Percentiles rank a stretch among this genome's conserved stretches.
These are phyloP conservation scores for Euryodendron excelsum DNA, from an alignment of 148 eudicot genomes.

Conservation along the genomic window DNA sequence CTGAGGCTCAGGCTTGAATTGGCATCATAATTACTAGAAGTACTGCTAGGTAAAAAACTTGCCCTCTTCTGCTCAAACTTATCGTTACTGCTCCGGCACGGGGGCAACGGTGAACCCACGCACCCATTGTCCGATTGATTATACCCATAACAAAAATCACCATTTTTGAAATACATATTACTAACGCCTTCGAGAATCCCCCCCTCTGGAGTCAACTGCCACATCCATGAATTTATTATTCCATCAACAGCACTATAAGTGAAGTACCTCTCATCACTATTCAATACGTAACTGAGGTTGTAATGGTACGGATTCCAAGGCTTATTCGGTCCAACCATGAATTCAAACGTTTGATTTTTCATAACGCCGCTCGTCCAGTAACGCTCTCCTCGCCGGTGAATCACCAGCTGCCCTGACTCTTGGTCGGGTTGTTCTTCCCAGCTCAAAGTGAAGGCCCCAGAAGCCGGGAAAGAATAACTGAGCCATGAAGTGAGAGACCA, in stretches of 20 bases:
- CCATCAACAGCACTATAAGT: neutral
- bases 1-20: constrained; percentile 11
- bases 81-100: constrained; percentile 14
- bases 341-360: constrained; percentile 10
- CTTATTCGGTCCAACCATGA: neutral
- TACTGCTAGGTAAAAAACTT: neutral
- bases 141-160: constrained; percentile 26
- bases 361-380: constrained; percentile 39
- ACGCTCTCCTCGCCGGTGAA: constrained; percentile 22
- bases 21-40: neutral
- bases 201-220: constrained; percentile 12
- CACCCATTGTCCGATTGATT: constrained; percentile 19
- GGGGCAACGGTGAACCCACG: constrained; percentile 8
- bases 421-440: constrained; percentile 26
- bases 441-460: constrained; percentile 31
- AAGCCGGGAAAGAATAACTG: constrained; percentile 17
- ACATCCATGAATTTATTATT: neutral
- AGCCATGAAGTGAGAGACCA: constrained; percentile 28
- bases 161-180: neutral
- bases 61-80: constrained; percentile 15
- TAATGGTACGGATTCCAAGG: neutral
- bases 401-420: constrained; percentile 14
- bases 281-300: constrained; percentile 15
- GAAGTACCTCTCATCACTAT: constrained; percentile 21
- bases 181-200: neutral